Base-by-base conservation (phyloP, 225 moss, liverwort and hornwort genomes). In the Thuidium tamariscinum region DNA sequence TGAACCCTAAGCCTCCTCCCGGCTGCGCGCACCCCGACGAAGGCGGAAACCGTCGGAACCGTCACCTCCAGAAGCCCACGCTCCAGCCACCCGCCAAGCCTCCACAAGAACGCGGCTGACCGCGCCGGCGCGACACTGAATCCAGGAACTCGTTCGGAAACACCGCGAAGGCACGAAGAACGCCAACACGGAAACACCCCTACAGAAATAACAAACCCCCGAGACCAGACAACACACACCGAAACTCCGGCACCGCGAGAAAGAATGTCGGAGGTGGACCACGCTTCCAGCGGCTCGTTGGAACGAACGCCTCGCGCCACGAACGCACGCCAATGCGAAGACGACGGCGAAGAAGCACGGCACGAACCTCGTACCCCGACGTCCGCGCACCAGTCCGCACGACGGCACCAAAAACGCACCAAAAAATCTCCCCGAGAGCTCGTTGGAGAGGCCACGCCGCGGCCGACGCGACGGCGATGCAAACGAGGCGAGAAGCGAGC, bases 381-480 rank as follows among this genome's bases (percentile, higher is more conserved):
- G 65, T 74, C 83, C 44, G 30, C 19, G 78, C 13, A 42, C 9
- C 67, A 12, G 64, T 90, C 49, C 81, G 34, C 81, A 49, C 81
- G 25, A 4, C 4, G 36, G 65, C 65, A n/a, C 81, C 81, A 0
- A 81, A 52, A 84, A 20, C 10, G 46, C 67, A 88, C 74, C 83
- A 78, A 89, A 92, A 89, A 88, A 77, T 9, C 25, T 52, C 29
- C 34, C 7, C 55, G 32, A 49, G 62, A 48, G n/a, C 86, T 89
- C 91, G 90, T 91, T 91, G 39, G 88, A 90, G 49, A 91, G 91
- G 10, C 37, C 17, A 22, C 39, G 74, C 68, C 81, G 81, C 87
- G 87, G 39, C 56, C 83, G 56, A 80, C 1, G 57, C 87, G 85
- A 82, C 27, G 78, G 83, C 6, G 72, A 88, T 77, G 69, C 23